These are phyloP conservation scores for Salix caprea DNA, from an alignment of 345 rosid genomes.

Conservation along the genomic window DNA sequence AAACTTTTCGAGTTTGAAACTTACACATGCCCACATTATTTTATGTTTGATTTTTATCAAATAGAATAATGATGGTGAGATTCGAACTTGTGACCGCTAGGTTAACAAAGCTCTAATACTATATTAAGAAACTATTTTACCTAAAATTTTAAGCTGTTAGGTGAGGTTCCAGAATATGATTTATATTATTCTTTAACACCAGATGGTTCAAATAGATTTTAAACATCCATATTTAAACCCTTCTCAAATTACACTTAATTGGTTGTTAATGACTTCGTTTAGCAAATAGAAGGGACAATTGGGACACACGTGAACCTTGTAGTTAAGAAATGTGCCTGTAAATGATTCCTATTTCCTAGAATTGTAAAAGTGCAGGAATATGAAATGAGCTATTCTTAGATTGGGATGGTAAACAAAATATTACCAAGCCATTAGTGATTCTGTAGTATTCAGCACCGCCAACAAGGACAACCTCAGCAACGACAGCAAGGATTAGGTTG, in stretches of 20 bases:
- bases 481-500: conserved; percentile 69
- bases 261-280: neutral
- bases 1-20: no score
- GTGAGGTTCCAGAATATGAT: no score
- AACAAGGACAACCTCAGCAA: conserved; percentile 80
- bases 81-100: no score
- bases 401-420: neutral
- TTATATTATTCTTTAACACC: no score
- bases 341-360: neutral
- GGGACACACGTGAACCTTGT: neutral
- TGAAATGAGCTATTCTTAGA: neutral
- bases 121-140: no score
- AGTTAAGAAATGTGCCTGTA: neutral
- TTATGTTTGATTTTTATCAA: no score
- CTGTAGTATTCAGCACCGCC: conserved; percentile 99
- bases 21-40: no score
- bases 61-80: no score
- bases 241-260: neutral
- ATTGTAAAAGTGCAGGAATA: neutral
- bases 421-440: conserved; percentile 86
- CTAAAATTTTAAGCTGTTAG: no score
- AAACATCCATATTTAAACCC: neutral
- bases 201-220: neutral
- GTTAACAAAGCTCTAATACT: no score
- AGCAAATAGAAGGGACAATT: neutral